Evolutionary conservation across 805 yeast genomes (phyloP), one percentile per base, ranked within the genome.

Genomic region (Phaffomyces opuntiae): DNA sequence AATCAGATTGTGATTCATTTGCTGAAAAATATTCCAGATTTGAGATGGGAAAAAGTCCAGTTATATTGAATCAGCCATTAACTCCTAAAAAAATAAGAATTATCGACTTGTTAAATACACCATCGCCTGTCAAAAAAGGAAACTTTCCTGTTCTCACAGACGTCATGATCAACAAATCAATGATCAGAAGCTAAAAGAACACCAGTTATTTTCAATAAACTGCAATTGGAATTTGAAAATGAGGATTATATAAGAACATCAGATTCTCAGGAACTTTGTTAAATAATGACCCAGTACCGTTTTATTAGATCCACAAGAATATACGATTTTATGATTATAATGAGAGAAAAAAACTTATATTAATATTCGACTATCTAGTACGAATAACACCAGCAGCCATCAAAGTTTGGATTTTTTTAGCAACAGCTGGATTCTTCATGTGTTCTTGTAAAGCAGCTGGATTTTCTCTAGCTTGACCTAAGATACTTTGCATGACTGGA

Each of bases 361-460:
- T 33, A 33, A 9, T 11, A 17, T 8, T 35, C 9, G 19, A 17
- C 39, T 39, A 83, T 62, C 96, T 82, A 31, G 96, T 88, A 64
- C 96, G 83, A 60, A 93, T 90, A 46, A 93, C 86, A 65, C 99
- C 99, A 17, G 98, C 96, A 46, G 97, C 96, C 64, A 90, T 83
- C 66, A 93, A 77, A 56, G 85, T 75, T 66, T 85, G 83, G 57
- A 93, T 81, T 79, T 93, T 93, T 66, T 81, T 83, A 61, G 81
- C 78, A 42, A 93, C 86, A 50, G 81, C 95, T 36, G 99, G 98
- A 69, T 93, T 93, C 74, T 80, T 86, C 96, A 93, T 89, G 69
- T 93, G 99, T 59, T 91, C 97, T 64, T 87, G 95, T 57, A 93
- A 75, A 45, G 98, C 98, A 39, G 96, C 96, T 42, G 99, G 99